These are phyloP conservation scores for Metschnikowia lunata DNA, from an alignment of 805 yeast genomes.

Conservation along the genomic window DNA sequence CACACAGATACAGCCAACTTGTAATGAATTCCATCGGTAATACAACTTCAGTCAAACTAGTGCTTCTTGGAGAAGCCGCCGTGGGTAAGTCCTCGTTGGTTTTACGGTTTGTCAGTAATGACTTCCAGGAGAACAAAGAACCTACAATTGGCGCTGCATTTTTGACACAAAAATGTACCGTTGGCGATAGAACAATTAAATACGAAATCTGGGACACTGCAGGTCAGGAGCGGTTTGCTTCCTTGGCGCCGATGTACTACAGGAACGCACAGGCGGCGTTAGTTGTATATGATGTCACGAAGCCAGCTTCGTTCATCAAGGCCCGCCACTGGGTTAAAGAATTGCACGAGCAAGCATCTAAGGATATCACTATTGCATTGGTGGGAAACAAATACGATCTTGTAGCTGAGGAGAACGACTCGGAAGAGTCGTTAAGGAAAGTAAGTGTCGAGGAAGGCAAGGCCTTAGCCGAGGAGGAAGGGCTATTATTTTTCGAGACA, in stretches of 20 bases:
- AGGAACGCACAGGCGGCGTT: slow-evolving; percentile 77
- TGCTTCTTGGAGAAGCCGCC: slow-evolving; percentile 75
- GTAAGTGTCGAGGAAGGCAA: slow-evolving; percentile 85
- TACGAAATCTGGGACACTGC: slow-evolving; percentile 87
- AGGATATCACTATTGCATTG: slow-evolving; percentile 70
- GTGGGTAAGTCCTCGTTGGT: slow-evolving; percentile 75
- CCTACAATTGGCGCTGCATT: slow-evolving; percentile 87
- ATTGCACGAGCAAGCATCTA: slow-evolving; percentile 73
- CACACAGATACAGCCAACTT: no score
- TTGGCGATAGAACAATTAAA: slow-evolving; percentile 54
- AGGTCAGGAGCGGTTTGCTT: slow-evolving; percentile 76
- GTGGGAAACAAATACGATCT: slow-evolving; percentile 79
- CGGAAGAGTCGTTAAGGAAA: slow-evolving; percentile 57
- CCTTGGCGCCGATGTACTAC: slow-evolving; percentile 80
- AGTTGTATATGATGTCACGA: slow-evolving; percentile 73
- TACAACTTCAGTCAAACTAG: slow-evolving; percentile 49
- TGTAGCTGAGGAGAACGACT: slow-evolving; percentile 38
- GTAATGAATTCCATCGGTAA: slow-evolving; percentile 8
- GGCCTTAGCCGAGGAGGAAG: slow-evolving; percentile 86
- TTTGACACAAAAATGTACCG: slow-evolving; percentile 59
- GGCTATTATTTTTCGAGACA: slow-evolving; percentile 85
- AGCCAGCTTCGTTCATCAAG: slow-evolving; percentile 58
- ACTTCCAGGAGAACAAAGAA: slow-evolving; percentile 68
- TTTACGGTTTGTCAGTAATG: slow-evolving; percentile 66
- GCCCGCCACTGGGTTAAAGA: slow-evolving; percentile 79